phyloP scores from a whole-genome alignment of 2,329 filamentous ascomycete genomes.

The Cucurbitaria berberidis region DNA sequence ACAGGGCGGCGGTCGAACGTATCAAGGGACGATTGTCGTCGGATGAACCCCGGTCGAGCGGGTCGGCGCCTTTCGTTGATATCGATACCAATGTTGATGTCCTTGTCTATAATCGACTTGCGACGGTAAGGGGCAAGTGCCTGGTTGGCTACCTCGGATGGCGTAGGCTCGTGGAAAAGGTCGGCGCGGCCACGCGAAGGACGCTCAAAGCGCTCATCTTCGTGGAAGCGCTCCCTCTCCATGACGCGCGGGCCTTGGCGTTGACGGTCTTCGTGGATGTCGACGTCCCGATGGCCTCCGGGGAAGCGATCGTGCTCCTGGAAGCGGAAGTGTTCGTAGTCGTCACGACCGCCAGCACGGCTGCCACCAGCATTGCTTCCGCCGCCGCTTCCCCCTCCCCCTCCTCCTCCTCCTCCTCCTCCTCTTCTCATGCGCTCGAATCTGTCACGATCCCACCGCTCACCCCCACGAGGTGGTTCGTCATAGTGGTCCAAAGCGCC shows the following conservation, averaged over 20 bases:
- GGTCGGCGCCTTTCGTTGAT: conserved; percentile 53
- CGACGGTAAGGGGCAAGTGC: conserved; percentile 65
- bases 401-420: conserved; percentile 48
- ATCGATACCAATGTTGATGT: conserved; percentile 57
- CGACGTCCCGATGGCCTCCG: conserved; percentile 50
- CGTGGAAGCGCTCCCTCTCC: conserved; percentile 60
- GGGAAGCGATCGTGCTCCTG: conserved; percentile 54
- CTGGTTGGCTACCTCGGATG: conserved; percentile 56
- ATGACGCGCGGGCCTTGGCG: conserved; percentile 47
- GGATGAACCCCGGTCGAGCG: conserved; percentile 70
- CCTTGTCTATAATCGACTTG: conserved; percentile 63
- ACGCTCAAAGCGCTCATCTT: conserved; percentile 59
- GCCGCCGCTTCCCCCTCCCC: conserved; percentile 53
- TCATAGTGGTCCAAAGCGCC: conserved; percentile 54
- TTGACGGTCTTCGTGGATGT: conserved; percentile 52
- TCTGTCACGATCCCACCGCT: conserved; percentile 59
- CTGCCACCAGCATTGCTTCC: conserved; percentile 50
- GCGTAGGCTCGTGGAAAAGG: conserved; percentile 56
- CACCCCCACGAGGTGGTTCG: conserved; percentile 30
- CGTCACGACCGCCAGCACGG: conserved; percentile 35
- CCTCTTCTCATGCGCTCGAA: conserved; percentile 54
- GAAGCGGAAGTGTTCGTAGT: conserved; percentile 48
- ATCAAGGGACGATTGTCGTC: conserved; percentile 87
- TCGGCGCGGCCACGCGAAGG: conserved; percentile 51
- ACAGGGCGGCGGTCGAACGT: conserved; percentile 81